phyloP scores from a whole-genome alignment of 257 asterid genomes.

The Capsicum rhomboideum region DNA sequence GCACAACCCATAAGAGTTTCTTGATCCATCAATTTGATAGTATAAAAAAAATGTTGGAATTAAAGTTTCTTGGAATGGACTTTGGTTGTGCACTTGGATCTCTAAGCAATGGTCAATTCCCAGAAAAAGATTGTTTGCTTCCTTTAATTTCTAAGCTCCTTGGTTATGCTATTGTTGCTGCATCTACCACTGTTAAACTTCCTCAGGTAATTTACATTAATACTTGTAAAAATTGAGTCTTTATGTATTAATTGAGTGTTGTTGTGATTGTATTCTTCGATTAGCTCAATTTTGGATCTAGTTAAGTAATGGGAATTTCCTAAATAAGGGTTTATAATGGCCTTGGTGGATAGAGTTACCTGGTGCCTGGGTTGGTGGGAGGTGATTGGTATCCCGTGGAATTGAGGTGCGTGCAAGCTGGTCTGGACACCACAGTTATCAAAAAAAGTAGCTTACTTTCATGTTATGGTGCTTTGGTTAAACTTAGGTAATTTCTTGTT shows the following conservation, averaged over 20 bases:
- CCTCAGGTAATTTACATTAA: slow-evolving; percentile 56
- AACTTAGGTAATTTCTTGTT: neutral
- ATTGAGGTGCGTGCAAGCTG: too few species aligned
- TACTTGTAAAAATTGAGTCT: neutral
- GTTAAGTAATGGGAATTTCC: neutral
- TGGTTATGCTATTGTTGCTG: slow-evolving; percentile 93
- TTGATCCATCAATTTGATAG: neutral
- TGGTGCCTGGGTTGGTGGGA: too few species aligned
- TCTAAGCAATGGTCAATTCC: slow-evolving; percentile 63
- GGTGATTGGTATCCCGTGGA: too few species aligned
- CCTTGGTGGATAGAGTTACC: too few species aligned
- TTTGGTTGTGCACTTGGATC: slow-evolving; percentile 83
- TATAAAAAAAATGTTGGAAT: slow-evolving; percentile 37
- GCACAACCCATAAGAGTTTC: neutral
- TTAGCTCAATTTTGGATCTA: neutral
- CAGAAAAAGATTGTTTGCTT: slow-evolving; percentile 88
- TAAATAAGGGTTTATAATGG: too few species aligned
- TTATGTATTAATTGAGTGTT: neutral
- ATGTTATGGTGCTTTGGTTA: neutral
- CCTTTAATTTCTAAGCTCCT: slow-evolving; percentile 81
- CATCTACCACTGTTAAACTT: slow-evolving; percentile 92
- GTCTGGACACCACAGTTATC: too few species aligned
- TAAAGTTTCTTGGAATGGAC: slow-evolving; percentile 81
- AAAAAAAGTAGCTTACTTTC: too few species aligned
- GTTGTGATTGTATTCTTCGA: neutral